Base-by-base conservation (phyloP, 768 basidiomycete species). In the Amanita fuliginea region DNA sequence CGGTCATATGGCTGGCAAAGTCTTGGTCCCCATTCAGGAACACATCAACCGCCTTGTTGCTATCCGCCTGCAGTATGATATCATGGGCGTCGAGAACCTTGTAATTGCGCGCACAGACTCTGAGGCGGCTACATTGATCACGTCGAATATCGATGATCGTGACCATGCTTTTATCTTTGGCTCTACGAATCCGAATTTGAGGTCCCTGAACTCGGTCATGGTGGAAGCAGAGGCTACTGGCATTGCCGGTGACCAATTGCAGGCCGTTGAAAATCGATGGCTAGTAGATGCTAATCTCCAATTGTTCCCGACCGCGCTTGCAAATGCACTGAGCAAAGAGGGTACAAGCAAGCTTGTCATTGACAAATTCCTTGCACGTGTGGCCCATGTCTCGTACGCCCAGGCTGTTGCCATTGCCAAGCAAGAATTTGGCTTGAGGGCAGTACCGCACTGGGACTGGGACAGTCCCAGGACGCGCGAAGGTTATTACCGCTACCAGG, bases 31-130 rank as follows among this genome's bases (percentile, higher is more conserved):
- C 35, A 92, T 98, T 61, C 80, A 81, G 39, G 96, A 98, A 72
- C 96, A 99, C 69, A 94, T 98, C 69, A 96, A 96, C 67, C 89
- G 96, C 46, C 83, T 99, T 50, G 83, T 97, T 44, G 94, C 96
- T 39, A 95, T 98, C 61, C 90, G 96, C 22, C 75, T 97, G 39
- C 96, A 98, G 68, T 97, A 85, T 62, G 96, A 98, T 63, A 88
- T 99, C 62, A 94, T 98, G 93, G 94, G 95, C 48, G 92, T 96
- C 42, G 86, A 89, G 59, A 97, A 96, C 67, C 77, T 98, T 56
- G 78, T 87, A 59, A 77, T 99, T 62, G 87, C 93, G 6, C 81
- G 96, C 49, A 98, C 96, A 2, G 95, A 98, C 63, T 94, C 94
- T 3, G 95, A 98, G 65, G 95, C 96, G 4, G 95, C 96, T 1